phyloP scores from a whole-genome alignment of 2,329 filamentous ascomycete species.

The Bipolaris victoriae region DNA sequence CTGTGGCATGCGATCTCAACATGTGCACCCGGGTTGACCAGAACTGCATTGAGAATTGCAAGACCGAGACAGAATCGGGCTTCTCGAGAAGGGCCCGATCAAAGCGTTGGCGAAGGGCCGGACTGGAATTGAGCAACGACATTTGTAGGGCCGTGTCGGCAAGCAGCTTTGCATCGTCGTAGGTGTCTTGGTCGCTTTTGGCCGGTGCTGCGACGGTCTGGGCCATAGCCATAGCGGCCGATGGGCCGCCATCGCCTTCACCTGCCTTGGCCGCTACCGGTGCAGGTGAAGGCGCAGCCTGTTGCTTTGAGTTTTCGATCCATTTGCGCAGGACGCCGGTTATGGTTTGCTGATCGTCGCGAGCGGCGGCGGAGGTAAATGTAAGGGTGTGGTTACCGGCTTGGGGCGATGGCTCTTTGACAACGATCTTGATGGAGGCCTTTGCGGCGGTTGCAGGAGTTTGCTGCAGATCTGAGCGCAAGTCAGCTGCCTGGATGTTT shows the following conservation, averaged over 20 bases:
- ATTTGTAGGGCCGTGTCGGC: slow-evolving; percentile 82
- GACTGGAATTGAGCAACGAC: slow-evolving; percentile 82
- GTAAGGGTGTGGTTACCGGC: slow-evolving; percentile 81
- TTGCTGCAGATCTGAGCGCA: slow-evolving; percentile 80
- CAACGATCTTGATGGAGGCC: slow-evolving; percentile 92
- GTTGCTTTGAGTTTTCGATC: slow-evolving; percentile 71
- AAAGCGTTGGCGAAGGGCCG: slow-evolving; percentile 79
- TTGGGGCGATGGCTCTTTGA: slow-evolving; percentile 66
- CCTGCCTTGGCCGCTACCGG: slow-evolving; percentile 34
- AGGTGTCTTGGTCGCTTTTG: slow-evolving; percentile 66
- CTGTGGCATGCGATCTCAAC: slow-evolving; percentile 87
- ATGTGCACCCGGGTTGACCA: slow-evolving; percentile 90
- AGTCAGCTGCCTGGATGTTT: slow-evolving; percentile 12
- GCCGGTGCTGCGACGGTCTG: slow-evolving; percentile 62
- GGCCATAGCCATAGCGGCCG: slow-evolving; percentile 78
- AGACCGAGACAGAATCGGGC: slow-evolving; percentile 79
- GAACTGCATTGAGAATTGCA: slow-evolving; percentile 88
- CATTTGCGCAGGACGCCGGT: slow-evolving; percentile 80
- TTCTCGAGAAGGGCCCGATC: slow-evolving; percentile 83
- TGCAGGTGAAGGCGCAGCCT: slow-evolving; percentile 44
- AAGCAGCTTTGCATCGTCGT: slow-evolving; percentile 80
- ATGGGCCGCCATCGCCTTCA: slow-evolving; percentile 44
- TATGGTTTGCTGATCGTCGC: slow-evolving; percentile 82
- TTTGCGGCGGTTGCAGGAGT: slow-evolving; percentile 87
- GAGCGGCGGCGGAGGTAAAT: slow-evolving; percentile 82